Conservation (phyloP, 1,139 yeast species). For the Yamadazyma aaseri region DNA sequence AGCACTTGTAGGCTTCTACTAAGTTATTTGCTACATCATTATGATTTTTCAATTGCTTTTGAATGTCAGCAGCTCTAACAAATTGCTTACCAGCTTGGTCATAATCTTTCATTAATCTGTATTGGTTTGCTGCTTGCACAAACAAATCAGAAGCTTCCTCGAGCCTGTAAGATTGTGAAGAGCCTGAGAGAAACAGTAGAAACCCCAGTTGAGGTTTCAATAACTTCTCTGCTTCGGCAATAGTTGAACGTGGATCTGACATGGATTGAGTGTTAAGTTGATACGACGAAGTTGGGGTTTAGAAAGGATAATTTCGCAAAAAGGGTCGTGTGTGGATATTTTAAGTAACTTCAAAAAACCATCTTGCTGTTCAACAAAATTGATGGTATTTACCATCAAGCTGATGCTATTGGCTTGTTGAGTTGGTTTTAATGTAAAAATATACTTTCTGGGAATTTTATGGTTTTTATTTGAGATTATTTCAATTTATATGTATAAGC, state of each 20-base stretch:
- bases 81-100: constrained; percentile 79
- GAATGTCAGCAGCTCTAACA: constrained; percentile 81
- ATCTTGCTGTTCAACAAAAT: no score
- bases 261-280: constrained; percentile 14
- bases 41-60: constrained; percentile 68
- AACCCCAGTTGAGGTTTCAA: constrained; percentile 69
- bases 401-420: no score
- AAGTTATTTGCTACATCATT: constrained; percentile 92
- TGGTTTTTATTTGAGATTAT: no score
- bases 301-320: constrained; percentile 1
- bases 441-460: no score
- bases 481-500: no score
- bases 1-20: constrained; percentile 90
- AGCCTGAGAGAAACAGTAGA: constrained; percentile 69
- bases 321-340: constrained; percentile 1
- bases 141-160: constrained; percentile 94
- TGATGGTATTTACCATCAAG: no score
- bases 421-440: no score
- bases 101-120: constrained; percentile 71
- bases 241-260: constrained; percentile 42
- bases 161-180: constrained; percentile 60
- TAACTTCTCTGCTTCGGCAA: constrained; percentile 46
- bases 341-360: no score
- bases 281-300: neutral
- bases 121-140: constrained; percentile 87